Evolutionary conservation across 495 filamentous ascomycete species (phyloP), one percentile per base, ranked within the genome.

Genomic region (Parathielavia appendiculata): DNA sequence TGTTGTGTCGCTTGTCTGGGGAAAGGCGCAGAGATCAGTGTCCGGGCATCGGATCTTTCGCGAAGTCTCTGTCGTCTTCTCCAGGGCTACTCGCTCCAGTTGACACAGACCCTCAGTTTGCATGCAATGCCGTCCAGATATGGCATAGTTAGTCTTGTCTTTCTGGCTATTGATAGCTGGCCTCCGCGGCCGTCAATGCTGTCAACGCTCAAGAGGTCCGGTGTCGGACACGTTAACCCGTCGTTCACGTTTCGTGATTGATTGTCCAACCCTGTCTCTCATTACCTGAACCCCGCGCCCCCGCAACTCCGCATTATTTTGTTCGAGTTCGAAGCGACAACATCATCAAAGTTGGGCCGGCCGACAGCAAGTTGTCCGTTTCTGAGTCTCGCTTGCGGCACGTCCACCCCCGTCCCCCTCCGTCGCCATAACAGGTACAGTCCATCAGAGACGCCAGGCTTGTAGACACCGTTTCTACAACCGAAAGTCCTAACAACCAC

Each of bases 1-100:
- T 22, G 48, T 34, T 30, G 22, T 36, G 14, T 34, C n/a, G 17
- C 20, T 23, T 60, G 58, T 60, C 58, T 46, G 41, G 36, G 41
- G 44, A 62, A 62, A 62, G 60, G 60, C 60, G 60, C 30, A 26
- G 4, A 49, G 32, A 34, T 23, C 54, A 35, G 38, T 26, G 54
- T 36, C 49, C 59, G 49, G 44, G 50, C 36, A 54, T 62, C 54
- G 60, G 54, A 54, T 38, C 35, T 16, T n/a, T 41, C 14, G 36
- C 11, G 36, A 39, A 39, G 5, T 17, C 13, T 17, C n/a, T 41
- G 39, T 41, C 26, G 26, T 30, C 6, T 30, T 6, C 26, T 30
- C 26, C 26, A 30, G 26, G 3, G 26, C 26, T 30, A 3, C 26
- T 30, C 26, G 26, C 26, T 30, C 23, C 47, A 58, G 34, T 45